These are phyloP conservation scores for Musa itinerans DNA, from an alignment of 176 grass and related monocot genomes.

Conservation along the genomic window DNA sequence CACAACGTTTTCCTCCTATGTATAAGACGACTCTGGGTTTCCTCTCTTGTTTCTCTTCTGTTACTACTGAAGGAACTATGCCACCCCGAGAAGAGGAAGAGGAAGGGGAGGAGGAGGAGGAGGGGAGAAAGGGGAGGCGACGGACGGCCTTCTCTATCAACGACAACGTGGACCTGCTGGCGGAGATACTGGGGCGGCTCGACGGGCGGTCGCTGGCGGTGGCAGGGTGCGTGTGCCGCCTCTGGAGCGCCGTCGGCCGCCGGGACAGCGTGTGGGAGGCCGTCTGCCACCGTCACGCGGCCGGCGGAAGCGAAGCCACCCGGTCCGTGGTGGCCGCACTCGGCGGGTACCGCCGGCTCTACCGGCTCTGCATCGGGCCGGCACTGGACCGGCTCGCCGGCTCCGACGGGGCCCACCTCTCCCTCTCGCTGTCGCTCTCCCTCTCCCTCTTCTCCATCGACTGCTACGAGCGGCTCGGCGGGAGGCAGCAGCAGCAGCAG, in stretches of 20 bases:
- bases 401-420: conserved; percentile 27
- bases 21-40: too few species aligned
- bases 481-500: conserved; percentile 21
- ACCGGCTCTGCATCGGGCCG: conserved; percentile 25
- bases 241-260: conserved; percentile 3
- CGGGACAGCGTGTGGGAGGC: conserved; percentile 18
- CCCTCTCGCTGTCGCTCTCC: conserved; percentile 56
- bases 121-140: neutral
- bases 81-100: neutral
- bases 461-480: conserved; percentile 90
- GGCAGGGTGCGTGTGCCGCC: conserved; percentile 25
- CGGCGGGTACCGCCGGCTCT: conserved; percentile 22
- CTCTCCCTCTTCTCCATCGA: conserved; percentile 99
- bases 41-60: too few species aligned
- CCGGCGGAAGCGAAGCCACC: neutral
- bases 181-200: conserved; percentile 14
- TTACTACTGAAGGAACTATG: too few species aligned
- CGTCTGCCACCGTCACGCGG: conserved; percentile 13
- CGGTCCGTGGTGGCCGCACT: conserved; percentile 21
- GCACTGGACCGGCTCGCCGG: conserved; percentile 14
- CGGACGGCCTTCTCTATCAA: neutral
- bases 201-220: conserved; percentile 18
- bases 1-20: too few species aligned
- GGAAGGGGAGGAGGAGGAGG: neutral
- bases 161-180: conserved; percentile 20